phyloP scores from a whole-genome alignment of 2,329 filamentous ascomycete species.

The Pseudocercospora macadamiae region DNA sequence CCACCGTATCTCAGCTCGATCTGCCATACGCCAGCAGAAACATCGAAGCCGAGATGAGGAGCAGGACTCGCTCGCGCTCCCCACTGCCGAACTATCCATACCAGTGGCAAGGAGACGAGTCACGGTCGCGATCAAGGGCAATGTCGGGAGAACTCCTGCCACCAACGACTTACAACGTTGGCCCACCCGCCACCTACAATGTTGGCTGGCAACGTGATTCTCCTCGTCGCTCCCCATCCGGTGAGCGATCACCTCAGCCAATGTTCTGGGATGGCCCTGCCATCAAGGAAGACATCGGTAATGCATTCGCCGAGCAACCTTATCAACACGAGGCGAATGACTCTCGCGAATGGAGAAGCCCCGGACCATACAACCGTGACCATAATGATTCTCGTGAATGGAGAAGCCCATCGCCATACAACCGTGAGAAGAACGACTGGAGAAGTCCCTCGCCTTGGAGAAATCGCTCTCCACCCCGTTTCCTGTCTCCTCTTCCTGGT shows the following conservation, averaged over 20 bases:
- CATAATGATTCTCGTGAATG: neutral
- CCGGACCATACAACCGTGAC: neutral
- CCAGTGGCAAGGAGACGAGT: neutral
- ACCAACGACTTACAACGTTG: constrained; percentile 10
- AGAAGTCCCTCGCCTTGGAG: constrained; percentile 1
- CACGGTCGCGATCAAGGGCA: neutral
- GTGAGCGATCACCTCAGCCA: constrained; percentile 6
- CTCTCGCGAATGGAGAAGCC: neutral
- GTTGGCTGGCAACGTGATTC: constrained; percentile 3
- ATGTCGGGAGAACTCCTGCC: constrained; percentile 15
- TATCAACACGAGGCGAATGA: constrained; percentile 1
- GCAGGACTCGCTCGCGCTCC: constrained; percentile 13
- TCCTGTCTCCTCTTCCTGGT: constrained; percentile 14
- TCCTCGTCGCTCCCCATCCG: constrained; percentile 1
- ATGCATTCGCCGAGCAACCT: neutral
- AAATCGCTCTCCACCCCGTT: constrained; percentile 5
- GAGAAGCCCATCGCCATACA: neutral
- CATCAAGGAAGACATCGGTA: constrained; percentile 4
- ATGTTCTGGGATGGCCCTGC: constrained; percentile 4
- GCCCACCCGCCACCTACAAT: neutral
- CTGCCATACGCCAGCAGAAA: constrained; percentile 2
- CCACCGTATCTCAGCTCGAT: constrained; percentile 16
- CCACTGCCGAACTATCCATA: constrained; percentile 2
- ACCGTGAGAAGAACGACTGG: neutral
- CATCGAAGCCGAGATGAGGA: constrained; percentile 5